phyloP scores from a whole-genome alignment of 805 yeast genomes.

The Kodamaea restingae region DNA sequence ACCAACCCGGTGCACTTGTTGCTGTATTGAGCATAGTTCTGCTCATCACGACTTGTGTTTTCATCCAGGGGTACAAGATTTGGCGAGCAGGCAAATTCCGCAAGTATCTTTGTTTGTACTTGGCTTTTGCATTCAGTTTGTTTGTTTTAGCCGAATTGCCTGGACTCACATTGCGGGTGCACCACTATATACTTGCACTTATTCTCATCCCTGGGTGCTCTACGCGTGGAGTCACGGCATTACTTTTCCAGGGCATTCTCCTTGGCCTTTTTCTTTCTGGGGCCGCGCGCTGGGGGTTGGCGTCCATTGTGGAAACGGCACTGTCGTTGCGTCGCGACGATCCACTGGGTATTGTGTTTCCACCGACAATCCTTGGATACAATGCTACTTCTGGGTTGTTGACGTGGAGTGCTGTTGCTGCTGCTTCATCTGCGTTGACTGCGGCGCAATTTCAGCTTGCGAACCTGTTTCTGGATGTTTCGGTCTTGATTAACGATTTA shows the following conservation, averaged over 20 bases:
- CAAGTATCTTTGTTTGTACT: constrained; percentile 55
- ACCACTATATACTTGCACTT: constrained; percentile 74
- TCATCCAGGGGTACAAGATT: constrained; percentile 70
- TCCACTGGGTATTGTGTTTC: constrained; percentile 52
- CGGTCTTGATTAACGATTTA: constrained; percentile 73
- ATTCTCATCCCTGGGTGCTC: constrained; percentile 79
- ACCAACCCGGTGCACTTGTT: constrained; percentile 71
- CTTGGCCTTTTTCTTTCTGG: constrained; percentile 82
- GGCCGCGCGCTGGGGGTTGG: constrained; percentile 89
- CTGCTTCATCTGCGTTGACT: constrained; percentile 6
- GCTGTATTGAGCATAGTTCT: constrained; percentile 54
- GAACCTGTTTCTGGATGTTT: constrained; percentile 43
- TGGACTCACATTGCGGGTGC: constrained; percentile 71
- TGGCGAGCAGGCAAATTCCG: constrained; percentile 75
- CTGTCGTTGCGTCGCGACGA: constrained; percentile 66
- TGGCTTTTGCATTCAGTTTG: constrained; percentile 40
- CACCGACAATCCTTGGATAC: constrained; percentile 46
- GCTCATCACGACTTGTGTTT: constrained; percentile 47
- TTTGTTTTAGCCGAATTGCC: constrained; percentile 49
- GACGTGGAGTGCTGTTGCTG: constrained; percentile 29
- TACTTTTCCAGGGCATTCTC: constrained; percentile 78
- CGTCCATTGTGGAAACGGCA: constrained; percentile 78
- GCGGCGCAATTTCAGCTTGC: constrained; percentile 18
- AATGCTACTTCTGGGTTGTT: constrained; percentile 28
- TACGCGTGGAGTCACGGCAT: constrained; percentile 65